These are phyloP conservation scores for Phytopythium mirpurense DNA, from an alignment of 352 stramenopile species.

Conservation along the genomic window DNA sequence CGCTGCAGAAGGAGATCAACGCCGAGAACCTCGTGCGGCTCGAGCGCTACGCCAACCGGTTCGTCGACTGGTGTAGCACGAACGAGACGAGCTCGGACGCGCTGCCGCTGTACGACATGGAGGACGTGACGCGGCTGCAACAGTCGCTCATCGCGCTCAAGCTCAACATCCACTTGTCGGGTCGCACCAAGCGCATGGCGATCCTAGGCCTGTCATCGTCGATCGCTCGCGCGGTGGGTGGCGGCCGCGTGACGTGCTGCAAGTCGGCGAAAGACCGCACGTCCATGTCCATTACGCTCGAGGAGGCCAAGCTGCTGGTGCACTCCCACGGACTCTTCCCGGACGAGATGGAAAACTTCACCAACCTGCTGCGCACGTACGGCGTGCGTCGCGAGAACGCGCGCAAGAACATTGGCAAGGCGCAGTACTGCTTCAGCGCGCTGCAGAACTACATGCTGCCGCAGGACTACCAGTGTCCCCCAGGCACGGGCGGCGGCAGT, in stretches of 20 bases:
- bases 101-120: conserved; percentile 17
- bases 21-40: conserved; percentile 57
- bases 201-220: conserved; percentile 75
- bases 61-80: conserved; percentile 33
- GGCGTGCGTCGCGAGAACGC: conserved; percentile 80
- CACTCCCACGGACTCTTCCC: conserved; percentile 43
- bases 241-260: conserved; percentile 93
- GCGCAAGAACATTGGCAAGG: conserved; percentile 84
- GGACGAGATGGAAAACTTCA: conserved; percentile 51
- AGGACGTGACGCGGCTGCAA: conserved; percentile 29
- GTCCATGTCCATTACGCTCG: conserved; percentile 96
- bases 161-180: conserved; percentile 36
- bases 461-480: conserved; percentile 70
- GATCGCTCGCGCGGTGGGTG: conserved; percentile 74
- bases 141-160: conserved; percentile 30
- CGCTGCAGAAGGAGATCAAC: conserved; percentile 83
- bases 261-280: conserved; percentile 98
- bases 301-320: conserved; percentile 77
- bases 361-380: conserved; percentile 61
- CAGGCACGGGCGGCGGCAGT: conserved; percentile 71
- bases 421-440: conserved; percentile 80
- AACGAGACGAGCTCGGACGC: conserved; percentile 12
- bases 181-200: conserved; percentile 70
- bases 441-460: conserved; percentile 83
- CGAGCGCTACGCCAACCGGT: conserved; percentile 46